phyloP scores from a whole-genome alignment of 1,139 yeast genomes.

The Blastobotrys serpentis region DNA sequence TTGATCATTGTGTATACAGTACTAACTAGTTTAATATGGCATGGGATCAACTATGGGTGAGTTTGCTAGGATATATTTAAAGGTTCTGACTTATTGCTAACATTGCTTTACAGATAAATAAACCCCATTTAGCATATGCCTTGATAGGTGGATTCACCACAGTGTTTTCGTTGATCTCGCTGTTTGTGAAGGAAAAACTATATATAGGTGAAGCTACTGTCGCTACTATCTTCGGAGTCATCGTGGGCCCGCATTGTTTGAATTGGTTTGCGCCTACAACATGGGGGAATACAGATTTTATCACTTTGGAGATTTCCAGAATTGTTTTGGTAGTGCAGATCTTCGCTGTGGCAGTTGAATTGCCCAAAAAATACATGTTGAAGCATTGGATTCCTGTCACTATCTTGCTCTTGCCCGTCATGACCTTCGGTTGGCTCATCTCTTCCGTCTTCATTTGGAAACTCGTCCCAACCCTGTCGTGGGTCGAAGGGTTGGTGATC shows the following conservation, averaged over 20 bases:
- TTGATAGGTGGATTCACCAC: slow-evolving; percentile 88
- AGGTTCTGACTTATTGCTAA: too few relatives aligned
- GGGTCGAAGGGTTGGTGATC: slow-evolving; percentile 73
- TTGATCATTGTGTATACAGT: too few relatives aligned
- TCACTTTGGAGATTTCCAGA: slow-evolving; percentile 86
- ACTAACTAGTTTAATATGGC: slow-evolving; percentile 27
- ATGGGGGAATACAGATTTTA: slow-evolving; percentile 89
- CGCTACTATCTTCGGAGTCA: slow-evolving; percentile 86
- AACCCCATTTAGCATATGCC: slow-evolving; percentile 89
- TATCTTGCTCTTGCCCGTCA: slow-evolving; percentile 79
- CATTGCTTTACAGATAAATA: too few relatives aligned
- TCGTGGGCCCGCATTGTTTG: slow-evolving; percentile 90
- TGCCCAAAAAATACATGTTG: slow-evolving; percentile 90
- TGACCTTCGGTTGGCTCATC: slow-evolving; percentile 92
- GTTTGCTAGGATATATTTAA: too few relatives aligned
- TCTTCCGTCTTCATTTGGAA: slow-evolving; percentile 85
- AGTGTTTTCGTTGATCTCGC: slow-evolving; percentile 81
- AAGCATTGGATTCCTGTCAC: slow-evolving; percentile 86
- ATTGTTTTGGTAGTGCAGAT: slow-evolving; percentile 89
- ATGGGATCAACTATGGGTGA: slow-evolving; percentile 37
- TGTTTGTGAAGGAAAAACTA: slow-evolving; percentile 82
- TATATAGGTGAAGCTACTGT: slow-evolving; percentile 96
- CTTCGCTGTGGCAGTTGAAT: slow-evolving; percentile 95
- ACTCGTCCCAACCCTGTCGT: slow-evolving; percentile 76
- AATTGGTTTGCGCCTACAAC: slow-evolving; percentile 82